Percentiles rank a stretch among this genome's conserved stretches.
These are phyloP conservation scores for Penicillium riverlandense DNA, from an alignment of 495 filamentous ascomycete species.

Conservation along the genomic window DNA sequence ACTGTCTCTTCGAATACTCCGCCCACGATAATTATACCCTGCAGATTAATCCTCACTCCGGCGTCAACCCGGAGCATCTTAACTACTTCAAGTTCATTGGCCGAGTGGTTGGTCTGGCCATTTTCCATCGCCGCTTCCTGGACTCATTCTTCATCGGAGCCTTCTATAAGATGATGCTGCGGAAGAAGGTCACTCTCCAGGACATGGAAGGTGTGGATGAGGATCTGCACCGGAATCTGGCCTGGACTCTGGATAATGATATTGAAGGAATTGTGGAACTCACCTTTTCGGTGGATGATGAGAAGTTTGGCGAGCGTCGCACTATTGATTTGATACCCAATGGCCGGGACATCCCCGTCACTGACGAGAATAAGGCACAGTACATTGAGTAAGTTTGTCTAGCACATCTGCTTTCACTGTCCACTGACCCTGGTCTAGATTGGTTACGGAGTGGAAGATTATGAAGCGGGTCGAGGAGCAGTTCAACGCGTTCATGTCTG, in stretches of 20 bases:
- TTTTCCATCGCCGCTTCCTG: constrained; percentile 96
- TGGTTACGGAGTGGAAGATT: constrained; percentile 99
- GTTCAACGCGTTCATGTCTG: constrained; percentile 94
- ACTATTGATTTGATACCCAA: constrained; percentile 89
- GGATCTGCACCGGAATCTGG: constrained; percentile 88
- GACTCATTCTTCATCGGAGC: constrained; percentile 99
- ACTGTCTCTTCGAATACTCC: constrained; percentile 99
- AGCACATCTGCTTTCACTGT: background rate
- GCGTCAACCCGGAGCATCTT: constrained; percentile 98
- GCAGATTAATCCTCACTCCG: constrained; percentile 99
- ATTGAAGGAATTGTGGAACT: constrained; percentile 87
- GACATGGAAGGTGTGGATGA: constrained; percentile 99
- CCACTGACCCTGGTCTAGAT: constrained; percentile 31
- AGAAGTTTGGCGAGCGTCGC: constrained; percentile 87
- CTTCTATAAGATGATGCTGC: constrained; percentile 98
- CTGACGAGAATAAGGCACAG: constrained; percentile 92
- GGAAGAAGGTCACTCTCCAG: constrained; percentile 81
- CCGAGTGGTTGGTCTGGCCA: constrained; percentile 91
- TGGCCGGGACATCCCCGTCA: constrained; percentile 88
- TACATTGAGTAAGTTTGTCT: constrained; percentile 70
- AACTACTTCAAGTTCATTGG: constrained; percentile 99
- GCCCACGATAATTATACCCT: constrained; percentile 99
- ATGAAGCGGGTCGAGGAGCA: constrained; percentile 96
- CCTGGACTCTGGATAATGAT: constrained; percentile 97
- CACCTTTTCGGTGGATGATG: constrained; percentile 94